Conservation (phyloP, 768 basidiomycete genomes). For the Rhodotorula sphaerocarpa region DNA sequence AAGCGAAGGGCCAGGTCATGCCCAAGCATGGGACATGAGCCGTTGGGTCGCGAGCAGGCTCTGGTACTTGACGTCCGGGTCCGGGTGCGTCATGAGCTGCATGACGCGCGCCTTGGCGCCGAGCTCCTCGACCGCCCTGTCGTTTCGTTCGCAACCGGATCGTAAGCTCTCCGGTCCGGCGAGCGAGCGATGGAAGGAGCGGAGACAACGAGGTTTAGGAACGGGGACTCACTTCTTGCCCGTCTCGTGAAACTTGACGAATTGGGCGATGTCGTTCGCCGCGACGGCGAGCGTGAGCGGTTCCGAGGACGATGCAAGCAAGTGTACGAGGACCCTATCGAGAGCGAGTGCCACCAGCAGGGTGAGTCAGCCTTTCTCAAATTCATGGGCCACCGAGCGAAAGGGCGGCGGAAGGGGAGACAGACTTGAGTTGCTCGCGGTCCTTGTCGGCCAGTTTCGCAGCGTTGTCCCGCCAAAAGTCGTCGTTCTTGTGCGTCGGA, state of each 20-base stretch:
- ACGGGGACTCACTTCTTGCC: conserved; percentile 88
- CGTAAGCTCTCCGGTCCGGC: neutral
- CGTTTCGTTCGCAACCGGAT: too few species aligned
- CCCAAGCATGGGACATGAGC: conserved; percentile 26
- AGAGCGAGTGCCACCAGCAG: too few species aligned
- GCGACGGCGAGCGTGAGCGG: conserved; percentile 75
- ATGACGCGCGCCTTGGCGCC: conserved; percentile 62
- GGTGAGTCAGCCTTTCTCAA: too few species aligned
- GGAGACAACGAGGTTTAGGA: neutral
- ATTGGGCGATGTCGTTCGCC: conserved; percentile 85
- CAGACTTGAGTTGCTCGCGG: conserved; percentile 66
- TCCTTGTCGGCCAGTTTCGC: conserved; percentile 74
- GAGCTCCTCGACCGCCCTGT: conserved; percentile 57
- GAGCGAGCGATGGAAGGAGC: neutral
- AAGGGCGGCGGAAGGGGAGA: too few species aligned
- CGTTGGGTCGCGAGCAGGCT: conserved; percentile 83
- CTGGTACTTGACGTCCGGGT: conserved; percentile 84
- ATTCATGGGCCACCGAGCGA: too few species aligned
- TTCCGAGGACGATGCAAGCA: conserved; percentile 62
- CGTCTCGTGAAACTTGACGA: conserved; percentile 79
- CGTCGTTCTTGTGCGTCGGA: conserved; percentile 88
- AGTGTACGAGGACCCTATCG: conserved; percentile 51
- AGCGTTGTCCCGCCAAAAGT: conserved; percentile 97
- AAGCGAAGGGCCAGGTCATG: neutral
- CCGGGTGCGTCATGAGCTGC: conserved; percentile 72